Percentiles rank a stretch among this genome's conserved stretches.
phyloP scores from a whole-genome alignment of 805 yeast species.

The Zygoascus ofunaensis region DNA sequence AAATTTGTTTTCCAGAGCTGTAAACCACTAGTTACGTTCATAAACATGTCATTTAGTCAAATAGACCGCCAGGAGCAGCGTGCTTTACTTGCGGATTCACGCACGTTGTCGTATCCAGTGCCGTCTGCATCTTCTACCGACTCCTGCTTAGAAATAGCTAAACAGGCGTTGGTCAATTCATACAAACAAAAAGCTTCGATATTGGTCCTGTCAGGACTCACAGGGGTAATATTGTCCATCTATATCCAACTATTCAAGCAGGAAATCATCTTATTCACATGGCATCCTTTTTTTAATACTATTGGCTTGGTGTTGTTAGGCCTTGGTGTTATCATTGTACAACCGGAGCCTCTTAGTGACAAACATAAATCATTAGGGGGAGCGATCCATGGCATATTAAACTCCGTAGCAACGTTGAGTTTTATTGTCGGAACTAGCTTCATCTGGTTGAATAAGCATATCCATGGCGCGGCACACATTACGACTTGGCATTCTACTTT shows the following conservation, averaged over 20 bases:
- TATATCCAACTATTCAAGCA: constrained; percentile 2
- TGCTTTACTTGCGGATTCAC: no score
- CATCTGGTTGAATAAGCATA: constrained; percentile 21
- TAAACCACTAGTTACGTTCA: no score
- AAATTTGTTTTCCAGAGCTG: no score
- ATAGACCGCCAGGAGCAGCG: no score
- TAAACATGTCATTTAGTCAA: no score
- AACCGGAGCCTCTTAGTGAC: constrained; percentile 18
- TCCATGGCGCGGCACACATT: constrained; percentile 20
- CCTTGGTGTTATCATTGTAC: constrained; percentile 23
- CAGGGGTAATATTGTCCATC: background rate
- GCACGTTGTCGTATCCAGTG: no score
- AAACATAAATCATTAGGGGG: constrained; percentile 21
- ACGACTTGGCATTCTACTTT: constrained; percentile 23
- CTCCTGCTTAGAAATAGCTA: background rate
- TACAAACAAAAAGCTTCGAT: background rate
- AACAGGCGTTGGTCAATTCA: background rate
- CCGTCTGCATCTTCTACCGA: no score
- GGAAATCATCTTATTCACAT: constrained; percentile 17
- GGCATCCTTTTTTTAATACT: constrained; percentile 22
- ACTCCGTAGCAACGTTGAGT: constrained; percentile 12
- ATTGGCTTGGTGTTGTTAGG: constrained; percentile 19
- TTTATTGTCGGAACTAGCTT: constrained; percentile 17
- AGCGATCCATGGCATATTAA: constrained; percentile 22
- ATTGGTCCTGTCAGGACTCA: constrained; percentile 1